phyloP scores from a whole-genome alignment of 2,329 filamentous ascomycete species.

The Apiospora sp. region DNA sequence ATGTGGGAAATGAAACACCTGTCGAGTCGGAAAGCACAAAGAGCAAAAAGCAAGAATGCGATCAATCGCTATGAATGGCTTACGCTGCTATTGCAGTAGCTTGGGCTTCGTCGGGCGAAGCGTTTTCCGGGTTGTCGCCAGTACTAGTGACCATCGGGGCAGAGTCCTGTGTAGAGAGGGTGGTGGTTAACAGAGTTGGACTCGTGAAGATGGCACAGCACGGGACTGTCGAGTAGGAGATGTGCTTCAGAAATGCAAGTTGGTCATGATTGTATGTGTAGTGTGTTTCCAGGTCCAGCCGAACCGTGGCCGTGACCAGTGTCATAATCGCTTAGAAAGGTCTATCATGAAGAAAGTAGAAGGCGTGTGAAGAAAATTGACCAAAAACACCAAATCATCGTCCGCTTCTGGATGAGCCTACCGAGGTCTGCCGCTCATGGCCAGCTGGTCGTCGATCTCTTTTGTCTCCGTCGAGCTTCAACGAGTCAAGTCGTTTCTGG shows the following conservation, averaged over 20 bases:
- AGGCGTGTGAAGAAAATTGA: conserved; percentile 32
- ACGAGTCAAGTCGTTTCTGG: conserved; percentile 85
- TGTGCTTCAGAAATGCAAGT: conserved; percentile 19
- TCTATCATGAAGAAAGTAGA: conserved; percentile 37
- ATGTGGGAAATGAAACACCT: conserved; percentile 11
- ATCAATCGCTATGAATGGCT: conserved; percentile 19
- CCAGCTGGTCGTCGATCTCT: conserved; percentile 57
- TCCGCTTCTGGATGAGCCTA: conserved; percentile 61
- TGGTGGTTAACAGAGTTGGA: conserved; percentile 14
- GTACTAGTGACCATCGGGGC: conserved; percentile 7
- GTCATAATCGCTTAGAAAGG: conserved; percentile 38
- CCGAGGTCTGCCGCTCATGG: conserved; percentile 69
- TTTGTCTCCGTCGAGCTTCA: conserved; percentile 84
- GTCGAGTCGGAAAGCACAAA: conserved; percentile 13
- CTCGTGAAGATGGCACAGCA: conserved; percentile 11
- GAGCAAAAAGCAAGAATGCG: conserved; percentile 18
- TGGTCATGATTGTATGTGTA: conserved; percentile 21
- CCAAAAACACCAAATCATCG: conserved; percentile 47
- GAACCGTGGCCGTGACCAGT: conserved; percentile 29
- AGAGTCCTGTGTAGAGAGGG: conserved; percentile 18
- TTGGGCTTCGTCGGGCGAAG: conserved; percentile 19
- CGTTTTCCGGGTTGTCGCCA: conserved; percentile 7
- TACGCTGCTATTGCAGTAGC: conserved; percentile 20
- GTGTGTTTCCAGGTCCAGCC: conserved; percentile 19
- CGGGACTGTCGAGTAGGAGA: neutral